Conservation (phyloP, 169 alveolate genomes). For the Cryptosporidium tyzzeri region DNA sequence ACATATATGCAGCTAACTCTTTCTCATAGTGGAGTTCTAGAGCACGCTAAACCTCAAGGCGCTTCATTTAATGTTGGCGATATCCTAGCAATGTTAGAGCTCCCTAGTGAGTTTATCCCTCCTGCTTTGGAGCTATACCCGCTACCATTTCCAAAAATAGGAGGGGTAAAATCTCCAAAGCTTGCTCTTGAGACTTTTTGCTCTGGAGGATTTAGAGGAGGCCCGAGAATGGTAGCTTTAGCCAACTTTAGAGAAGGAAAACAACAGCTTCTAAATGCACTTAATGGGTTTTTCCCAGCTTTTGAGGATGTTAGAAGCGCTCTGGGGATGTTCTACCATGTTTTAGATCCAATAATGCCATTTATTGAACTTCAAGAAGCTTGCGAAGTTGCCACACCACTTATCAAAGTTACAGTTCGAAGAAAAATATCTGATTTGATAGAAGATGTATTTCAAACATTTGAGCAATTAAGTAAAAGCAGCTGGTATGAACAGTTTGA, state of each 20-base stretch:
- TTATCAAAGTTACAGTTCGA: slow-evolving; percentile 3
- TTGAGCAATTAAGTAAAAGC: slow-evolving; percentile 25
- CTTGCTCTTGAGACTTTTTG: slow-evolving; percentile 66
- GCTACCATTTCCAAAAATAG: slow-evolving; percentile 44
- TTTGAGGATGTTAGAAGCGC: slow-evolving; percentile 31
- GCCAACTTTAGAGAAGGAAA: slow-evolving; percentile 62
- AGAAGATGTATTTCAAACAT: slow-evolving; percentile 26
- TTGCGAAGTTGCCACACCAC: slow-evolving; percentile 59
- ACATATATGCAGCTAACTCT: slow-evolving; percentile 84
- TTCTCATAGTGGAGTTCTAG: slow-evolving; percentile 82
- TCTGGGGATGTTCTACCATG: slow-evolving; percentile 50
- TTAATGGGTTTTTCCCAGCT: slow-evolving; percentile 53
- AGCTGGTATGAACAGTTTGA: slow-evolving; percentile 54
- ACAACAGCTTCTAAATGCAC: slow-evolving; percentile 46
- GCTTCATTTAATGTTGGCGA: slow-evolving; percentile 83
- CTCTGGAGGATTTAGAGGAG: slow-evolving; percentile 60
- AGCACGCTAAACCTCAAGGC: slow-evolving; percentile 84
- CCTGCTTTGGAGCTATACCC: slow-evolving; percentile 44
- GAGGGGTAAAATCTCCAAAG: slow-evolving; percentile 40
- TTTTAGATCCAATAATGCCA: slow-evolving; percentile 55
- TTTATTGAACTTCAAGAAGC: slow-evolving; percentile 68
- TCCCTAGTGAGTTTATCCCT: slow-evolving; percentile 53
- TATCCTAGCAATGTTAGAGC: slow-evolving; percentile 77
- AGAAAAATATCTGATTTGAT: slow-evolving; percentile 20
- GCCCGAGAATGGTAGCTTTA: slow-evolving; percentile 56